Conservation (phyloP, 257 asterid species). For the Penstemon newberryi region DNA sequence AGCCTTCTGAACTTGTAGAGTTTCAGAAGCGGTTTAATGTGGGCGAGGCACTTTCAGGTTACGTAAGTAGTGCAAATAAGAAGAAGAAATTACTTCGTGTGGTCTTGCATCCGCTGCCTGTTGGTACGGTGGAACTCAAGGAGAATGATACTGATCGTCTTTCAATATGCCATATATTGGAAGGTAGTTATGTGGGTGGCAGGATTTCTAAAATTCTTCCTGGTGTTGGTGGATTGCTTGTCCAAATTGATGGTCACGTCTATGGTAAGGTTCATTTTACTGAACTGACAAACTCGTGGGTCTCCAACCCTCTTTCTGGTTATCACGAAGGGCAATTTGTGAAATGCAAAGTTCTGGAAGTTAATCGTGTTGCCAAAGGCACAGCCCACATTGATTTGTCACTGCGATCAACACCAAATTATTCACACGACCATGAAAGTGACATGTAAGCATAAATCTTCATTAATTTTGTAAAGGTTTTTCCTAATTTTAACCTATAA, state of each 20-base stretch:
- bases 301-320: slow-evolving; percentile 66
- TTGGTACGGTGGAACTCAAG: slow-evolving; percentile 25
- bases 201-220: slow-evolving; percentile 82
- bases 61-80: slow-evolving; percentile 50
- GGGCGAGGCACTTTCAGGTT: slow-evolving; percentile 70
- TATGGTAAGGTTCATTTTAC: slow-evolving; percentile 93
- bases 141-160: slow-evolving; percentile 34
- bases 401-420: slow-evolving; percentile 45
- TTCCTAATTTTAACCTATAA: neutral
- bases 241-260: slow-evolving; percentile 67
- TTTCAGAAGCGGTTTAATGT: slow-evolving; percentile 68
- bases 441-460: slow-evolving; percentile 46
- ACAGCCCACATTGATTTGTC: slow-evolving; percentile 80
- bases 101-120: slow-evolving; percentile 44
- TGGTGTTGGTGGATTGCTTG: slow-evolving; percentile 80
- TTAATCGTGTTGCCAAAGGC: slow-evolving; percentile 48
- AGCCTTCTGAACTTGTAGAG: slow-evolving; percentile 70
- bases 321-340: slow-evolving; percentile 81
- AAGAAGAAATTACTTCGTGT: slow-evolving; percentile 79
- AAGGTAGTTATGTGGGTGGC: slow-evolving; percentile 77
- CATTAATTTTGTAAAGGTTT: neutral
- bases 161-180: slow-evolving; percentile 46
- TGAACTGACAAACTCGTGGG: slow-evolving; percentile 67
- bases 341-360: slow-evolving; percentile 76
- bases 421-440: slow-evolving; percentile 29